These are phyloP conservation scores for Jasminum sambac DNA, from an alignment of 257 asterid genomes.

Conservation along the genomic window DNA sequence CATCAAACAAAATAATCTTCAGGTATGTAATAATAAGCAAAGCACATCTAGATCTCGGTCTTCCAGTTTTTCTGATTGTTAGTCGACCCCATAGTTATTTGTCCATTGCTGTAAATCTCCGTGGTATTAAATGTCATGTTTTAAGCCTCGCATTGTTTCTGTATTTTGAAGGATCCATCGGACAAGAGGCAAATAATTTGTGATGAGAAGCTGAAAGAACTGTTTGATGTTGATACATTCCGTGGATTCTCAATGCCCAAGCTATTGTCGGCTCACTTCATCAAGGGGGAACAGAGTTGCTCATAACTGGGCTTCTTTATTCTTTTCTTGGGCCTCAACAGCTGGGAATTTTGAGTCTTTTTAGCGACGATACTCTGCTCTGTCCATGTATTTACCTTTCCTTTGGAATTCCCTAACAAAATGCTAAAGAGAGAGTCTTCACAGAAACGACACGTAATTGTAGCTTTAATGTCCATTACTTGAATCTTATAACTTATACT, in stretches of 20 bases:
- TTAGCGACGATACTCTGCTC: constrained; percentile 30
- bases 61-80: background rate
- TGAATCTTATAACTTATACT: constrained; percentile 28
- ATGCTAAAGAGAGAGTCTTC: background rate
- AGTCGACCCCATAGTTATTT: background rate
- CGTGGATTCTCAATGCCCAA: constrained; percentile 66
- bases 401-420: constrained; percentile 5
- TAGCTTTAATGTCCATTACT: constrained; percentile 16
- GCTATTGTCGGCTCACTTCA: constrained; percentile 58
- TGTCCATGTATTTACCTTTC: background rate
- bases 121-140: background rate
- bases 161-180: constrained; percentile 77
- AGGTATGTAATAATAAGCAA: constrained; percentile 51
- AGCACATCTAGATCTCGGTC: constrained; percentile 3
- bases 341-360: constrained; percentile 33
- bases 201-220: constrained; percentile 94
- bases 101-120: background rate
- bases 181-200: constrained; percentile 81
- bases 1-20: constrained; percentile 76
- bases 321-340: constrained; percentile 23
- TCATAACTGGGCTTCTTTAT: constrained; percentile 16
- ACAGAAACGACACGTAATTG: constrained; percentile 3
- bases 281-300: constrained; percentile 57
- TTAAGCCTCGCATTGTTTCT: constrained; percentile 21
- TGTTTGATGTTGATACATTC: constrained; percentile 70